Conservation (phyloP, 441 rosid species). For the Croton setiger region DNA sequence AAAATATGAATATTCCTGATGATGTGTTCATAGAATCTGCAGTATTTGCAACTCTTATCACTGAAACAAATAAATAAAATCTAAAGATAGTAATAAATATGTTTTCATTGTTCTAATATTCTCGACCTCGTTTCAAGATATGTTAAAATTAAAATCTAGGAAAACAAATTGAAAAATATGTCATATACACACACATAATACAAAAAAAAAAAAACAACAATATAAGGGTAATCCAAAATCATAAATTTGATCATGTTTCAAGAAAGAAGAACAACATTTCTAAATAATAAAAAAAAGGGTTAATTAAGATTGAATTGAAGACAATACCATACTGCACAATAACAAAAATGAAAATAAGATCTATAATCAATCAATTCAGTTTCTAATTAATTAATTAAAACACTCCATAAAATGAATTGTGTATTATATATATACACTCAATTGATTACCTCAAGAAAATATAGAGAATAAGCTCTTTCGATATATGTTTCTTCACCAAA, state of each 20-base stretch:
- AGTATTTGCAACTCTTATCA: not conserved
- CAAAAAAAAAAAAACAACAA: too few species aligned
- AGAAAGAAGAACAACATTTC: not conserved
- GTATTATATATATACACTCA: not conserved
- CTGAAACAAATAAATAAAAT: not conserved
- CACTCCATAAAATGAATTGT: not conserved
- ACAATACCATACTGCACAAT: not conserved
- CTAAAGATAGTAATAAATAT: not conserved
- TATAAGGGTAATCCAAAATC: not conserved
- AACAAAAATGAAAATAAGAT: not conserved
- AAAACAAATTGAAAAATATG: too few species aligned
- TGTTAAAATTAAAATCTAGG: too few species aligned
- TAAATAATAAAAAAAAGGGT: not conserved
- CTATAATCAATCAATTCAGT: not conserved
- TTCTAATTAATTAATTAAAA: not conserved
- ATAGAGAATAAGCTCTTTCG: not conserved
- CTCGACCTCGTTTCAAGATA: not conserved
- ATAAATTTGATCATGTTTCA: not conserved
- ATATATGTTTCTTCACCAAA: not conserved
- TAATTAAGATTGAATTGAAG: not conserved
- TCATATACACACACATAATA: too few species aligned
- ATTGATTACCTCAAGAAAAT: not conserved
- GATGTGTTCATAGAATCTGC: not conserved
- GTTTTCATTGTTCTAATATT: not conserved
- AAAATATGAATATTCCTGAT: not conserved